These are phyloP conservation scores for Grifola frondosa DNA, from an alignment of 1,284 basidiomycete species.

Conservation along the genomic window DNA sequence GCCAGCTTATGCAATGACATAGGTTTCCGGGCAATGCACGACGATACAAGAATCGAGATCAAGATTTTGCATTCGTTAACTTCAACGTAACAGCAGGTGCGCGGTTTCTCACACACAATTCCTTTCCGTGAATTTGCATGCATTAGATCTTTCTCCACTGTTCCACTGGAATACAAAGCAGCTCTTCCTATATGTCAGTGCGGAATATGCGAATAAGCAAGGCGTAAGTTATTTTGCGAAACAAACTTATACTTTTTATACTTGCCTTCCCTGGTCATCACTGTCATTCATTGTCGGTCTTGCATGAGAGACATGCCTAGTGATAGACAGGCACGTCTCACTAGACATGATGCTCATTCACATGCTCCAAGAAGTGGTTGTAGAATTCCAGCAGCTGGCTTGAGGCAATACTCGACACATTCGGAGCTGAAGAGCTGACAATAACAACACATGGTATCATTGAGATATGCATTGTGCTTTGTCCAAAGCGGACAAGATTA, in stretches of 20 bases:
- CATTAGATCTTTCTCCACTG: slow-evolving; percentile 70
- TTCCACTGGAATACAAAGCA: slow-evolving; percentile 97
- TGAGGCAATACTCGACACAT: too few species aligned
- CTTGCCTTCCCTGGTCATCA: background rate
- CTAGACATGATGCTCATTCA: too few species aligned
- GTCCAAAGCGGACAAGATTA: too few species aligned
- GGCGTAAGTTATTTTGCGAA: slow-evolving; percentile 55
- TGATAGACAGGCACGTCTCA: background rate
- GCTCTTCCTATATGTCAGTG: slow-evolving; percentile 81
- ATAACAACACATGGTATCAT: too few species aligned
- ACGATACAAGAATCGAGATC: slow-evolving; percentile 54
- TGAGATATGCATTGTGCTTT: too few species aligned
- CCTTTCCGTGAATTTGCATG: slow-evolving; percentile 1
- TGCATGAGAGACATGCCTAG: too few species aligned
- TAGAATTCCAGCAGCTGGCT: too few species aligned
- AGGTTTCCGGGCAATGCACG: slow-evolving; percentile 57
- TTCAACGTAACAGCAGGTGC: slow-evolving; percentile 78
- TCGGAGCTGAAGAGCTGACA: too few species aligned
- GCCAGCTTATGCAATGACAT: background rate
- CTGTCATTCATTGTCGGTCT: too few species aligned
- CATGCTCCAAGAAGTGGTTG: too few species aligned
- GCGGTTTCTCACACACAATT: slow-evolving; percentile 21
- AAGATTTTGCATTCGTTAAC: slow-evolving; percentile 74
- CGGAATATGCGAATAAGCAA: slow-evolving; percentile 71
- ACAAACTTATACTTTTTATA: background rate